Percentiles rank a stretch among this genome's conserved stretches.
phyloP scores from a whole-genome alignment of 2,329 filamentous ascomycete genomes.

The Pseudocercospora crystallina region DNA sequence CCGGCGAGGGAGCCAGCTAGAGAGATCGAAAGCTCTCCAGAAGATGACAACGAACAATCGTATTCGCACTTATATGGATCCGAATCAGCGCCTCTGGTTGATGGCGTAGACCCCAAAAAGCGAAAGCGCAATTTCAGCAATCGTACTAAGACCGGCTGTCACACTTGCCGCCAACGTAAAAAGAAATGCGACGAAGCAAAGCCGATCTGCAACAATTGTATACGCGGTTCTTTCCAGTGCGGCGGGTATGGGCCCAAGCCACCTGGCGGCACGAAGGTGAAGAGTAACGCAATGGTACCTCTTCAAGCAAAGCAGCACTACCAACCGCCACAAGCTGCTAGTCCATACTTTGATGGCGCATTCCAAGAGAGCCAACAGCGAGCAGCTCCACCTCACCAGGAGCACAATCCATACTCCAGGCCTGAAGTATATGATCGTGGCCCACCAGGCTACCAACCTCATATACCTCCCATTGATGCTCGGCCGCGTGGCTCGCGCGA shows the following conservation, averaged over 20 bases:
- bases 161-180: constrained; percentile 87
- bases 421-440: constrained; percentile 4
- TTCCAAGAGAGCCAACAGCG: constrained; percentile 11
- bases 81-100: constrained; percentile 1
- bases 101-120: constrained; percentile 54
- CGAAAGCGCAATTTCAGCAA: constrained; percentile 86
- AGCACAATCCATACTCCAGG: constrained; percentile 9
- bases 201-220: constrained; percentile 89
- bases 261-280: constrained; percentile 14
- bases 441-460: constrained; percentile 10
- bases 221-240: constrained; percentile 85
- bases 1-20: constrained; percentile 12
- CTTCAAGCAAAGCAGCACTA: constrained; percentile 20
- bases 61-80: constrained; percentile 33
- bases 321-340: constrained; percentile 3
- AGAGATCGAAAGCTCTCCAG: constrained; percentile 22
- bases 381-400: constrained; percentile 3
- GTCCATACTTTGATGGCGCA: constrained; percentile 18
- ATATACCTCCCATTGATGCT: constrained; percentile 11
- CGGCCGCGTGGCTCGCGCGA: constrained; percentile 19
- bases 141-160: constrained; percentile 90
- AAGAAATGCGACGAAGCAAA: constrained; percentile 98
- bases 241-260: constrained; percentile 70
- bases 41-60: constrained; percentile 37
- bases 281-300: constrained; percentile 11